These are phyloP conservation scores for Daldinia grandis DNA, from an alignment of 495 filamentous ascomycete species.

Conservation along the genomic window DNA sequence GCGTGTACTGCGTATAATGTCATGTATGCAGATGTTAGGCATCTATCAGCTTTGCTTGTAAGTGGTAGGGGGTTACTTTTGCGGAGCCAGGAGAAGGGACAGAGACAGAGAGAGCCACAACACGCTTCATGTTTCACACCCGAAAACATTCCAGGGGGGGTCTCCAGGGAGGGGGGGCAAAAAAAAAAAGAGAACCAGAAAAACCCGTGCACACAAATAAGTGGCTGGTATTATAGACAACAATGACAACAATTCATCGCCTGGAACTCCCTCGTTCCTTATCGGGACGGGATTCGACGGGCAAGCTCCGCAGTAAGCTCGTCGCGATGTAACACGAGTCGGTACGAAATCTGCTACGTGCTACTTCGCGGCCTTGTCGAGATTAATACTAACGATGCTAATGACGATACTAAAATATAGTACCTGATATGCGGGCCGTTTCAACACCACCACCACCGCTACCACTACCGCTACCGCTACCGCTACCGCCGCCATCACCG, in stretches of 20 bases:
- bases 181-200: too few species aligned
- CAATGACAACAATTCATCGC: conserved; percentile 16
- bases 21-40: conserved; percentile 19
- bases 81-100: conserved; percentile 22
- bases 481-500: background rate
- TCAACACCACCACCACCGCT: conserved; percentile 17
- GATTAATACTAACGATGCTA: conserved; percentile 18
- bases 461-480: too few species aligned
- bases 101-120: conserved; percentile 28
- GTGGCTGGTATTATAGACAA: conserved; percentile 45
- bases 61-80: conserved; percentile 13
- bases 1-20: background rate
- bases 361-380: conserved; percentile 18
- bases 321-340: conserved; percentile 39
- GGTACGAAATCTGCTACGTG: conserved; percentile 14
- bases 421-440: conserved; percentile 20
- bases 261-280: conserved; percentile 12
- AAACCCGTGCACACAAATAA: conserved; percentile 43
- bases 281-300: conserved; percentile 34
- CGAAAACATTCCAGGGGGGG: conserved; percentile 23
- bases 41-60: conserved; percentile 26
- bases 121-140: conserved; percentile 39
- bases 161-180: background rate
- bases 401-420: background rate
- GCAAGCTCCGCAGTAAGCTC: conserved; percentile 37